Evolutionary conservation across 1,139 yeast species (phyloP).

Genomic region (Debaryomyces sp.): DNA sequence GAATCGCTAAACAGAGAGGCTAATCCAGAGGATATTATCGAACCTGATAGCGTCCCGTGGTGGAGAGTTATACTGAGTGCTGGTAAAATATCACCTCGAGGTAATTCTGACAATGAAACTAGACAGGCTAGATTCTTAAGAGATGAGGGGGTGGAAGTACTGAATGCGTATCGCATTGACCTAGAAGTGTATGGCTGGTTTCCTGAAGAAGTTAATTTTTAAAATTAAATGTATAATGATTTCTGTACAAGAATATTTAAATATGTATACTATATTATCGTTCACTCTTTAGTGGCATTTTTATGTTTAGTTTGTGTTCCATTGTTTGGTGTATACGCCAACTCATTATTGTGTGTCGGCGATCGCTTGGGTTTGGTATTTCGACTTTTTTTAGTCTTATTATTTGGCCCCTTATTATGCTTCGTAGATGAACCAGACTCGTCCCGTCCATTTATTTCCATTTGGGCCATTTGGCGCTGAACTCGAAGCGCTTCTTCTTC

Average conservation of each 20-base stretch:
- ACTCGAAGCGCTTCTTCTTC: constrained; percentile 65
- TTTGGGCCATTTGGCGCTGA: constrained; percentile 46
- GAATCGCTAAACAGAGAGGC: constrained; percentile 24
- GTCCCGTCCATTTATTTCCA: not conserved
- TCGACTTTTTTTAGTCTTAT: constrained; percentile 7
- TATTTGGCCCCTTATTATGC: constrained; percentile 5
- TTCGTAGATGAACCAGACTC: constrained; percentile 6
- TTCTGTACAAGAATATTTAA: not conserved
- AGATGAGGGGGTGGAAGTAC: constrained; percentile 53
- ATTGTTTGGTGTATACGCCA: not conserved
- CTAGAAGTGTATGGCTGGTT: constrained; percentile 66
- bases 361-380: constrained; percentile 13
- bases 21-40: constrained; percentile 19
- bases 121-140: constrained; percentile 50
- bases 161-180: constrained; percentile 40
- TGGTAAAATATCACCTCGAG: constrained; percentile 64
- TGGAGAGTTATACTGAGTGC: constrained; percentile 71
- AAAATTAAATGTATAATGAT: not conserved
- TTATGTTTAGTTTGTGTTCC: constrained; percentile 5
- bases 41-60: constrained; percentile 63
- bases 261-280: not conserved
- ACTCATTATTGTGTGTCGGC: not conserved
- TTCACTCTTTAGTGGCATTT: constrained; percentile 3
- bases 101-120: constrained; percentile 40
- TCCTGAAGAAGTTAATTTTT: constrained; percentile 39